Percentiles rank a stretch among this genome's conserved stretches.
These are phyloP conservation scores for Microdochium trichocladiopsis DNA, from an alignment of 2,329 filamentous ascomycete genomes.

Conservation along the genomic window DNA sequence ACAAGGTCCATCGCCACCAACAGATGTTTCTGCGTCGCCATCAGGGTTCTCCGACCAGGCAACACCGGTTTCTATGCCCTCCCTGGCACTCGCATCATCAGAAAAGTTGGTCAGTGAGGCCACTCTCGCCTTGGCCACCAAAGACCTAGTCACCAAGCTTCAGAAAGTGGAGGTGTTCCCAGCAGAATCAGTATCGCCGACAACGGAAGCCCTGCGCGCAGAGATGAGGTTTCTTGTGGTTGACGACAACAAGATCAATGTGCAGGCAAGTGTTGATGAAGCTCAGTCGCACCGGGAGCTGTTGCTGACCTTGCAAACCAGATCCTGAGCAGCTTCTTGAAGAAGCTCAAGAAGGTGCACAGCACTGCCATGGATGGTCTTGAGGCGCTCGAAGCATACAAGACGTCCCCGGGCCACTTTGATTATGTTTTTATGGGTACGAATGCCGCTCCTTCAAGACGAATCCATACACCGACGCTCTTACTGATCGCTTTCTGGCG, in stretches of 20 bases:
- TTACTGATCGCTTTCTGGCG: background rate
- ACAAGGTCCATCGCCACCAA: background rate
- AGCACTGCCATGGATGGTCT: slow-evolving; percentile 27
- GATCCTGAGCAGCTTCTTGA: slow-evolving; percentile 22
- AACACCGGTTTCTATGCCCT: background rate
- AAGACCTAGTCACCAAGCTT: background rate
- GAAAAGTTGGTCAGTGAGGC: background rate
- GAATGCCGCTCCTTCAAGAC: no score
- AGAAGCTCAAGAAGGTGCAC: slow-evolving; percentile 20
- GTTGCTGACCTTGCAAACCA: background rate
- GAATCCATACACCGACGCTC: no score
- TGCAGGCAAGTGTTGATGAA: slow-evolving; percentile 7
- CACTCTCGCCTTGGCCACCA: background rate
- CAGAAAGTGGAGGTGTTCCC: background rate
- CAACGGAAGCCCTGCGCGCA: background rate
- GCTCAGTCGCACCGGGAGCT: background rate
- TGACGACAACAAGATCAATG: slow-evolving; percentile 33
- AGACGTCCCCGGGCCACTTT: slow-evolving; percentile 3
- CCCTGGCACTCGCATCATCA: background rate
- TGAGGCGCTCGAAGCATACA: slow-evolving; percentile 26
- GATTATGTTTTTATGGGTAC: slow-evolving; percentile 27
- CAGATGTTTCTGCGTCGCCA: background rate
- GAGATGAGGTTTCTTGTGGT: slow-evolving; percentile 20
- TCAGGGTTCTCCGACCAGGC: background rate
- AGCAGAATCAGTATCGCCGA: background rate